phyloP scores from a whole-genome alignment of 179 eudicot genomes.

The Vitellaria paradoxa region DNA sequence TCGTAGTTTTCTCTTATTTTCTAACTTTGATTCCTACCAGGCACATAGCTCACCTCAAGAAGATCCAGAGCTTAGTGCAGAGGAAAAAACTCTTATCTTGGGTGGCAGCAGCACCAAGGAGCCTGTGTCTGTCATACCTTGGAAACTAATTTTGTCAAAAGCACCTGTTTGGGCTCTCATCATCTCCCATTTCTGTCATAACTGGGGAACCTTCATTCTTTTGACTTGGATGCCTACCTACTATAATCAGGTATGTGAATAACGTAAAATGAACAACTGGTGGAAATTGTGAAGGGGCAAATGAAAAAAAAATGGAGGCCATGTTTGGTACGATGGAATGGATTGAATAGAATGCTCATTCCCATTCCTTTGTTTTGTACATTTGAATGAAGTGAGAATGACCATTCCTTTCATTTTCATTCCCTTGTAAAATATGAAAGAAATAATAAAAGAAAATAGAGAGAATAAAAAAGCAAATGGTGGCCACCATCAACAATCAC shows the following conservation, averaged over 20 bases:
- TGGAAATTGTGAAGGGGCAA: no score
- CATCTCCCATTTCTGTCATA: constrained; percentile 91
- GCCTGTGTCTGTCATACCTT: constrained; percentile 81
- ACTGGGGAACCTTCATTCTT: constrained; percentile 93
- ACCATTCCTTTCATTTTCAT: no score
- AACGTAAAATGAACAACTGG: background rate
- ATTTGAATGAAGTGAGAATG: no score
- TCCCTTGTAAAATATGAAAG: no score
- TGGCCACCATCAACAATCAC: no score
- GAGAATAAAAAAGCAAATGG: no score
- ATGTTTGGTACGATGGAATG: no score
- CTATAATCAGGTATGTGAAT: constrained; percentile 70
- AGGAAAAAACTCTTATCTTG: constrained; percentile 72
- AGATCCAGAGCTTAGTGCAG: constrained; percentile 66
- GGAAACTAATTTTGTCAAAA: constrained; percentile 88
- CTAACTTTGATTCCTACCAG: constrained; percentile 31
- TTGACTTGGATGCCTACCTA: constrained; percentile 98
- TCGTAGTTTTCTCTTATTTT: background rate
- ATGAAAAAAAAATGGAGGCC: no score
- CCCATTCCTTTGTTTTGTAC: no score
- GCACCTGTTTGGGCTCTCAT: constrained; percentile 97
- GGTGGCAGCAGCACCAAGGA: constrained; percentile 59
- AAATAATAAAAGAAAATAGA: no score
- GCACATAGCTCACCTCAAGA: constrained; percentile 83
- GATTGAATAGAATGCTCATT: background rate